Evolutionary conservation across 805 yeast genomes (phyloP), one percentile per base, ranked within the genome.

Genomic region (Diddensiella caesifluorescens): DNA sequence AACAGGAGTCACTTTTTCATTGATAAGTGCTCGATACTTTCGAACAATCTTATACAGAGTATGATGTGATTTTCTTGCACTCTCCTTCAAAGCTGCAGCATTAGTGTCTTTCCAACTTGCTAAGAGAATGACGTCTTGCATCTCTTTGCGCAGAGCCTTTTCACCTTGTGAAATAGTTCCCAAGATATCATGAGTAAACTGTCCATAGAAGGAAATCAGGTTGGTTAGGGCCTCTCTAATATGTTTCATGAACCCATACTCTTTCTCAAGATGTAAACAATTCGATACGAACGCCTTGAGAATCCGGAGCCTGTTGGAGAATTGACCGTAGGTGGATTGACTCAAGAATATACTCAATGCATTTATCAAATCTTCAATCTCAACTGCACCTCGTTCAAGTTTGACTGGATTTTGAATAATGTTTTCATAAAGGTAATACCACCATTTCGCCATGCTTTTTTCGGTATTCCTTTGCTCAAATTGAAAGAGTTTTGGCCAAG

Each of bases 81-180:
- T 86, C 62, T 89, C 97, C 52, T 86, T 88, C 54, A 92, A 70
- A 0, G 98, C 95, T 56, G 84, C 94, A 33, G 88, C 77, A 55
- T 92, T 94, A 9, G 88, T 89, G 64, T 92, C 99, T 53, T 89
- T 88, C 97, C 97, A 94, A 55, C 95, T 85, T 1, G 98, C 97
- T 12, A 92, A 69, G 34, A 86, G 64, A 32, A 92, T 87, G 3
- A 88, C 80, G 44, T 92, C 98, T 26, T 78, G 71, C 7, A 92
- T 75, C 38, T 87, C 87, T 56, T 89, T 90, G 45, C 80, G 86
- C 26, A 90, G 64, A 2, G 63, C 60, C 53, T 73, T 76, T 59
- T 71, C 79, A 1, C 71, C 70, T 1, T 56, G 55, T 0, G 51
- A 53, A 6, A 88, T 56, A 7, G 64, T 60, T 0, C 71, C 73